These are phyloP conservation scores for Cryptococcus sp. DNA, from an alignment of 1,284 basidiomycete species.

Conservation along the genomic window DNA sequence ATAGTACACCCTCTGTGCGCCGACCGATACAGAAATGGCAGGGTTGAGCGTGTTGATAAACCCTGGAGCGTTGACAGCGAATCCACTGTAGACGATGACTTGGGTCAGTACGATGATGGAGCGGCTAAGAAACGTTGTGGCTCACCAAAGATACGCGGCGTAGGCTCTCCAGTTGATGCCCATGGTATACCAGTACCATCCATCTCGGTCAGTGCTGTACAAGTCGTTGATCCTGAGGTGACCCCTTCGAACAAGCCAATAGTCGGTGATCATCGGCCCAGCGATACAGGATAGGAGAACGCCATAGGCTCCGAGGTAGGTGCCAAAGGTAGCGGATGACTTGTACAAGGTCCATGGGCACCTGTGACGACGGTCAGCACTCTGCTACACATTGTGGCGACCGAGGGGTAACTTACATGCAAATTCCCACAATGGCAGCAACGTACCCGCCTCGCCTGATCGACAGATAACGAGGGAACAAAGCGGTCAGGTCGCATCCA, in stretches of 20 bases:
- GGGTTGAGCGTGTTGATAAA: slow-evolving; percentile 53
- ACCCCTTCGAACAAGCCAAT: slow-evolving; percentile 74
- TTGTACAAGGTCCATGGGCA: slow-evolving; percentile 73
- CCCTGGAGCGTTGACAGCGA: slow-evolving; percentile 77
- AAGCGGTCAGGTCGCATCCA: slow-evolving; percentile 79
- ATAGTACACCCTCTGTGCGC: slow-evolving; percentile 69
- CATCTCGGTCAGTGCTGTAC: slow-evolving; percentile 62
- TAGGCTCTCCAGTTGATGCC: slow-evolving; percentile 70
- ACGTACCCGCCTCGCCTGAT: slow-evolving; percentile 82
- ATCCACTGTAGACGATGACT: slow-evolving; percentile 66
- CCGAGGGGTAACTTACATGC: slow-evolving; percentile 55
- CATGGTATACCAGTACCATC: slow-evolving; percentile 74
- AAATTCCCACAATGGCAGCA: slow-evolving; percentile 71
- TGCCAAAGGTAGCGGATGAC: slow-evolving; percentile 73
- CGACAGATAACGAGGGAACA: slow-evolving; percentile 78
- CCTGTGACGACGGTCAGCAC: slow-evolving; percentile 1
- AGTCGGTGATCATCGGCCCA: slow-evolving; percentile 81
- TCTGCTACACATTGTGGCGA: too few species aligned
- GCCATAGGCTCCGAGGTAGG: slow-evolving; percentile 76
- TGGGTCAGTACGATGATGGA: not conserved
- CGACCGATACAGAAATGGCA: slow-evolving; percentile 63
- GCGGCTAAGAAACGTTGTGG: not conserved
- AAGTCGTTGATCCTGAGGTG: slow-evolving; percentile 72
- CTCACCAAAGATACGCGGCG: slow-evolving; percentile 41
- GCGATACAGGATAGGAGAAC: slow-evolving; percentile 70